Evolutionary conservation across 2,329 filamentous ascomycete genomes (phyloP).

Genomic region (Aspergillus sp.): DNA sequence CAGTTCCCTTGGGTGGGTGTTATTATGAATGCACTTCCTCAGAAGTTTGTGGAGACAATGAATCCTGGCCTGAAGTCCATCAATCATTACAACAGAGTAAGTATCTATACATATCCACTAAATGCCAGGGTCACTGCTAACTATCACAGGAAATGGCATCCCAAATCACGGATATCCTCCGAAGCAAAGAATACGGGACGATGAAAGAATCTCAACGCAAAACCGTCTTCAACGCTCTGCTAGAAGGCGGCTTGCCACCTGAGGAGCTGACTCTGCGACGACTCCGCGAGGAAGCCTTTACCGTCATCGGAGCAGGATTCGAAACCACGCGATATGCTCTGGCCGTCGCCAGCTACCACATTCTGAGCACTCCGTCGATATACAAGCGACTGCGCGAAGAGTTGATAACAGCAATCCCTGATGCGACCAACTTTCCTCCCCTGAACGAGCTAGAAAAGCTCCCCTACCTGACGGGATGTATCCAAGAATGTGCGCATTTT

Average conservation of each 20-base stretch:
- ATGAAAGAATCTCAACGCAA: constrained; percentile 3
- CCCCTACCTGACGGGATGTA: constrained; percentile 30
- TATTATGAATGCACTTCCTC: constrained; percentile 16
- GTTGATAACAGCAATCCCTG: constrained; percentile 28
- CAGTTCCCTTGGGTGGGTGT: constrained; percentile 19
- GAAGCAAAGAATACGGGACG: not conserved
- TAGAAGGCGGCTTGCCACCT: constrained; percentile 37
- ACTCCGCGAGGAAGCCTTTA: constrained; percentile 30
- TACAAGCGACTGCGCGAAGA: constrained; percentile 30
- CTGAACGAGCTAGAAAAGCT: constrained; percentile 32
- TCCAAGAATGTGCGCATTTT: constrained; percentile 14
- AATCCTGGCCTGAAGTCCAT: constrained; percentile 14
- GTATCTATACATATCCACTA: not conserved
- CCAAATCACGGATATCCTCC: constrained; percentile 11
- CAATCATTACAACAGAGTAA: constrained; percentile 10
- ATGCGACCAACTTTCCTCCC: constrained; percentile 18
- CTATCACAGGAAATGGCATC: constrained; percentile 9
- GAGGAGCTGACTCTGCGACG: constrained; percentile 36
- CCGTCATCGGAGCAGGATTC: constrained; percentile 31
- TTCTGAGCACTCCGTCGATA: constrained; percentile 30
- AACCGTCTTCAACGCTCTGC: constrained; percentile 27
- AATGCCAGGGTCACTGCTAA: not conserved
- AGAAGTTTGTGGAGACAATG: constrained; percentile 8
- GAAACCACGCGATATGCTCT: constrained; percentile 33
- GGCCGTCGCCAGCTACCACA: constrained; percentile 33